phyloP scores from a whole-genome alignment of 108 stramenopile species.

The Fragilaria radians region DNA sequence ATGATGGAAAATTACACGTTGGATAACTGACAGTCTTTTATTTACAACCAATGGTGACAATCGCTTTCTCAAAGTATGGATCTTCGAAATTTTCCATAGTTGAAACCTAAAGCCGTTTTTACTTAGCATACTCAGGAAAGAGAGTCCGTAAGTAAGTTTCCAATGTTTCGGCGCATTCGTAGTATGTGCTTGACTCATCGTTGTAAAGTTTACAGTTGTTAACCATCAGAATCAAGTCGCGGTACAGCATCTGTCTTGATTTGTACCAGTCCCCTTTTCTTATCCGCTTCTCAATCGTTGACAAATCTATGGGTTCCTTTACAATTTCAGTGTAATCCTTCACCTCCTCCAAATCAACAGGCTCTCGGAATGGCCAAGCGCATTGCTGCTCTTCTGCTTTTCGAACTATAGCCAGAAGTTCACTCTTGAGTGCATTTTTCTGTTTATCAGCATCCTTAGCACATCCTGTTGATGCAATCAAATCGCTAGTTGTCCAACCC shows the following conservation, averaged over 20 bases:
- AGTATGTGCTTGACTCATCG: constrained; percentile 61
- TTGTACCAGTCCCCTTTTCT: constrained; percentile 82
- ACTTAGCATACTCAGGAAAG: constrained; percentile 3
- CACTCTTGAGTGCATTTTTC: constrained; percentile 57
- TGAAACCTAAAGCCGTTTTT: no score
- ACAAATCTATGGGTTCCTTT: constrained; percentile 85
- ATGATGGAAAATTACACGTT: no score
- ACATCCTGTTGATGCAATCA: constrained; percentile 47
- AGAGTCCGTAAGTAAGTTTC: constrained; percentile 51
- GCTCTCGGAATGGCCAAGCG: constrained; percentile 92
- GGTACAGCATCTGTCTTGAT: constrained; percentile 66
- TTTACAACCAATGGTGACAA: no score
- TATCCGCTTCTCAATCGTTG: constrained; percentile 77
- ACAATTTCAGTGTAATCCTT: constrained; percentile 86
- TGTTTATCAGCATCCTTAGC: constrained; percentile 70
- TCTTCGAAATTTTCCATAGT: no score
- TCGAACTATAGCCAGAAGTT: constrained; percentile 55
- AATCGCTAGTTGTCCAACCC: constrained; percentile 88
- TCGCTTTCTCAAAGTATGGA: no score
- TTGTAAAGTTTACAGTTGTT: constrained; percentile 93
- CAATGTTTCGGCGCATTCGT: constrained; percentile 63
- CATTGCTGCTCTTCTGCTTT: constrained; percentile 85
- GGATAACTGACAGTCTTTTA: no score
- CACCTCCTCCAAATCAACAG: constrained; percentile 83
- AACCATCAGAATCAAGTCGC: constrained; percentile 89